Evolutionary conservation across 108 stramenopile species (phyloP).

Genomic region (Nitzschia sp.): DNA sequence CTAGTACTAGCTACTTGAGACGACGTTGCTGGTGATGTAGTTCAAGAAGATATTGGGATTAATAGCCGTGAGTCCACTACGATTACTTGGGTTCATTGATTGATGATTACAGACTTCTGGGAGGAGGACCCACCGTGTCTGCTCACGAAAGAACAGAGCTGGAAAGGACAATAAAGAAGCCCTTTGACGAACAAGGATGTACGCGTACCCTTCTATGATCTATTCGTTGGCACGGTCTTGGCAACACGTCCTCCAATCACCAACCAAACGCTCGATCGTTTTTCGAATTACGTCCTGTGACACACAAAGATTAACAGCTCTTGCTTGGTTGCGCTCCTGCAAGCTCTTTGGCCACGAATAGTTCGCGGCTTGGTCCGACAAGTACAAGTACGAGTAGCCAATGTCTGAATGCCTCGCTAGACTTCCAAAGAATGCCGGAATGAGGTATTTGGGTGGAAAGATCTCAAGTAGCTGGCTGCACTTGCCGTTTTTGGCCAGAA

Average conservation of each 20-base stretch:
- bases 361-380: neutral
- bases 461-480: conserved; percentile 37
- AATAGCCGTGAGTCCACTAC: no score
- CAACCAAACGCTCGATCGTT: neutral
- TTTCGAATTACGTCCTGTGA: neutral
- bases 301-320: conserved; percentile 19
- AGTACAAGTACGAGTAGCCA: conserved; percentile 25
- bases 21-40: no score
- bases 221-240: no score
- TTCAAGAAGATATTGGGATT: no score
- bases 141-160: no score
- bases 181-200: no score
- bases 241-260: conserved; percentile 21
- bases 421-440: conserved; percentile 41
- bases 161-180: no score
- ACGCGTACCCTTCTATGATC: no score
- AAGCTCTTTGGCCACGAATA: neutral
- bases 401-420: conserved; percentile 16
- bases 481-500: conserved; percentile 21
- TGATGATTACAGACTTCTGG: no score
- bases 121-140: no score
- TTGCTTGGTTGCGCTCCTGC: neutral
- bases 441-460: conserved; percentile 35
- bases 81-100: no score
- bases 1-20: no score